Conservation (phyloP, 2,329 filamentous ascomycete genomes). For the Colletotrichum salicis region DNA sequence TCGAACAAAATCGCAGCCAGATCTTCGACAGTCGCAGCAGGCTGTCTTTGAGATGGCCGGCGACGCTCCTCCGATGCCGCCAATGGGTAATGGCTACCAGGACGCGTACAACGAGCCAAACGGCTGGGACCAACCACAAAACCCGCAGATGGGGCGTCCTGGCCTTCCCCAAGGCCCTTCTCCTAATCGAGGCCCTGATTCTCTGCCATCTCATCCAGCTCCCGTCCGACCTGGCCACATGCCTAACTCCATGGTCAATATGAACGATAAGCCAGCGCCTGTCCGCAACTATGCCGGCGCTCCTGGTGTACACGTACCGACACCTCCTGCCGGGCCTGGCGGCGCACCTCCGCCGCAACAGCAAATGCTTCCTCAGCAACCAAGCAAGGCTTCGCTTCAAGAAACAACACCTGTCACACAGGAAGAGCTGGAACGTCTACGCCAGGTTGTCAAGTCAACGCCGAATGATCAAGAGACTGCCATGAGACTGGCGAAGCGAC, state of each 20-base stretch:
- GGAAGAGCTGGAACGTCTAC: slow-evolving; percentile 80
- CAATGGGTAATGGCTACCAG: slow-evolving; percentile 44
- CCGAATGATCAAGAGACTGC: slow-evolving; percentile 78
- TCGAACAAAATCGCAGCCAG: slow-evolving; percentile 74
- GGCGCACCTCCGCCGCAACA: slow-evolving; percentile 49
- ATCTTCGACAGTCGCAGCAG: slow-evolving; percentile 70
- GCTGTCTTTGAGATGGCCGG: slow-evolving; percentile 80
- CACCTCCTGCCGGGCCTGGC: slow-evolving; percentile 40
- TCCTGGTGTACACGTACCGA: slow-evolving; percentile 60
- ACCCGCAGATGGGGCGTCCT: slow-evolving; percentile 31
- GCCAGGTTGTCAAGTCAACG: slow-evolving; percentile 75
- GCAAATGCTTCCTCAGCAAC: slow-evolving; percentile 43
- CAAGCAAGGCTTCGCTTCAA: slow-evolving; percentile 24
- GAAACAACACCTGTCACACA: slow-evolving; percentile 71
- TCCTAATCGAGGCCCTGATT: slow-evolving; percentile 53
- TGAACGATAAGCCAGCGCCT: slow-evolving; percentile 68
- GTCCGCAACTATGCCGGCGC: slow-evolving; percentile 65
- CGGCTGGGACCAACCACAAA: slow-evolving; percentile 32
- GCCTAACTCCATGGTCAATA: slow-evolving; percentile 65
- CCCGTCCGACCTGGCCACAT: slow-evolving; percentile 73
- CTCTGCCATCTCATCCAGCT: slow-evolving; percentile 68
- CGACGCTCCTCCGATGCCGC: slow-evolving; percentile 68
- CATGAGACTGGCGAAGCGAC: slow-evolving; percentile 80
- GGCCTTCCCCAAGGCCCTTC: slow-evolving; percentile 42
- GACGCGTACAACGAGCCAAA: slow-evolving; percentile 31